Evolutionary conservation across 306 rosid genomes (phyloP), one percentile per base, ranked within the genome.

Genomic region (Rosa persica): DNA sequence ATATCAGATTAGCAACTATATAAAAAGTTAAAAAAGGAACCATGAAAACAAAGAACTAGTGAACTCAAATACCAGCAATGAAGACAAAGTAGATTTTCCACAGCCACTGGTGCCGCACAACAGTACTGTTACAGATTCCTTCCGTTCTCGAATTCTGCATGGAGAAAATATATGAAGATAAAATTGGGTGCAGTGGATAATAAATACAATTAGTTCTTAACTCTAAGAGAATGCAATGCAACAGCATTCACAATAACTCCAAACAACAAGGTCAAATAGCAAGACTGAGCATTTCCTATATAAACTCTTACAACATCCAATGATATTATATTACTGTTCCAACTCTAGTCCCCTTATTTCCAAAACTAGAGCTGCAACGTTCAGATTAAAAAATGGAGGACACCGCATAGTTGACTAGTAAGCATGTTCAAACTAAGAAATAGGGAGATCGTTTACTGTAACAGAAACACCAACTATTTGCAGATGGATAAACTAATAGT

Each of bases 101-200:
- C 98, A 94, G 87, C 98, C 98, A 76, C 98, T 94, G 57, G 98
- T 92, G 83, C 98, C 98, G 78, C 98, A 94, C 83, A 94, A 76
- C 79, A 94, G 85, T 75, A 94, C 91, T 30, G 97, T 94, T 65
- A 92, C 89, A 66, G 98, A 94, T 83, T 90, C 98, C 90, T 94
- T 94, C 87, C 90, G 76, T 84, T 94, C 98, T 49, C 98, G 89
- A 69, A 94, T 83, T 86, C 97, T 94, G 87, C 82, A 88, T 78
- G 40, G 36, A 79, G 61, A 75, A 76, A 67, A 67, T 75, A 57
- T 78, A 57, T 25, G 30, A 67, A 19, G n/a, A 58, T 66, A 36
- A 55, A 55, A 70, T 67, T 44, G 43, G n/a, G 47, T 76, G 60
- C 38, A 55, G 8, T 5, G 57, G 72, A 73, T 19, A 27, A 36